Evolutionary conservation across 441 rosid species (phyloP).

Genomic region (Populus tomentosa): DNA sequence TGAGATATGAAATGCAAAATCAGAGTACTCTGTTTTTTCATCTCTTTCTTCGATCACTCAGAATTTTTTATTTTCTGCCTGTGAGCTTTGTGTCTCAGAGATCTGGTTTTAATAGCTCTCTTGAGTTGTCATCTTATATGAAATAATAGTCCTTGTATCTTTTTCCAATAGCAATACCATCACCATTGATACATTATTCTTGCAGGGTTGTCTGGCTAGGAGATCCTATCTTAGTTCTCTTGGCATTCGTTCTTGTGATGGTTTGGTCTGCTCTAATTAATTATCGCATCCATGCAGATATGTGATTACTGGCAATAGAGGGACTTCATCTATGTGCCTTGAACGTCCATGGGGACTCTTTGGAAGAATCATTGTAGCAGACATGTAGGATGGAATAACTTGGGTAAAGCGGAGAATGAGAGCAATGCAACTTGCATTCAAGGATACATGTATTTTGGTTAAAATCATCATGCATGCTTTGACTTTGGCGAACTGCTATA

Average conservation of each 20-base stretch:
- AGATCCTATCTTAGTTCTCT: background rate
- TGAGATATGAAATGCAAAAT: too few species aligned
- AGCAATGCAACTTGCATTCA: constrained; percentile 86
- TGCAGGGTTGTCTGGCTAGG: background rate
- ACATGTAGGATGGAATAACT: constrained; percentile 83
- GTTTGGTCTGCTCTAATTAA: background rate
- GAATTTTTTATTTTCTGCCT: background rate
- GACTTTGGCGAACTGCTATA: background rate
- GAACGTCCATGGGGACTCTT: constrained; percentile 98
- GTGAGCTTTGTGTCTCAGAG: too few species aligned
- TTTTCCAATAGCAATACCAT: too few species aligned
- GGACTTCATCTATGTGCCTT: constrained; percentile 51
- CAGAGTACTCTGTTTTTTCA: too few species aligned
- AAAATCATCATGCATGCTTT: background rate
- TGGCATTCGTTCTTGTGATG: background rate
- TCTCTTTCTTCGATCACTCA: background rate
- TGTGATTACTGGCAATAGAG: constrained; percentile 90
- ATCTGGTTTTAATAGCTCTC: too few species aligned
- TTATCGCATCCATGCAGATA: constrained; percentile 48
- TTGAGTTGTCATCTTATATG: too few species aligned
- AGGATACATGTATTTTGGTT: constrained; percentile 62
- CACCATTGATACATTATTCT: too few species aligned
- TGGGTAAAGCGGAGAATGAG: constrained; percentile 94
- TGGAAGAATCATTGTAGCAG: constrained; percentile 75
- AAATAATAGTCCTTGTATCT: too few species aligned